Base-by-base conservation (phyloP, 208 protist species). In the Acanthamoeba rhysodes region DNA sequence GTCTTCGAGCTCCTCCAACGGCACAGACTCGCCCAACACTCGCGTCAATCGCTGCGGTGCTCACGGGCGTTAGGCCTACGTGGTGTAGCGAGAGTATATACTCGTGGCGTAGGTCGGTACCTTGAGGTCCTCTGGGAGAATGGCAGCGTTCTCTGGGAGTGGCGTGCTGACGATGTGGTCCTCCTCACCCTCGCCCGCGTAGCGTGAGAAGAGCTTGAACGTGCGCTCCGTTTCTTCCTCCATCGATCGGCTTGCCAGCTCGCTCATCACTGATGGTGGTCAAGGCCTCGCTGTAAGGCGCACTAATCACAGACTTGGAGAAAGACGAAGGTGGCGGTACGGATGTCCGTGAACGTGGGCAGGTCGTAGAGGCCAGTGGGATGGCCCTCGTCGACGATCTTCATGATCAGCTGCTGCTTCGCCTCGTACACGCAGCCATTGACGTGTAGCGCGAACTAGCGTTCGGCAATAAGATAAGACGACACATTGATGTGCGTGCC, bases 341-440 rank as follows among this genome's bases (percentile, higher is more conserved):
- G 22, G 14, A 88, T 88, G 22, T 88, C 80, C 0, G 50, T 64
- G n/a, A 88, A 88, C 4, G 80, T 88, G 41, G 41, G 18, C 22
- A 55, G 50, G 80, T 88, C 80, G 34, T 88, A 88, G 50, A 88
- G 53, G 22, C 80, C 80, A 4, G 50, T 14, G 7, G 80, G 80
- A 64, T 88, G 80, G 20, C n/a, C 80, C 12, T 55, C 80, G 24
- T 88, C 80, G 4, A 88, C 80, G 20, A 88, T 88, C 80, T 88
- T 57, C 50, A 88, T 55, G 80, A 88, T 88, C 24, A 88, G 80
- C 80, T 88, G 50, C 50, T 88, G 5, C 80, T 88, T 88, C n/a
- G 80, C 41, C 53, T 88, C 80, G 29, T 88, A 88, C 80, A 88
- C 41, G 32, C 80, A 88, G 12, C 80, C 80, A 64, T 88, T 88